Percentiles rank a stretch among this genome's conserved stretches.
These are phyloP conservation scores for Kodamaea nitidulidarum DNA, from an alignment of 805 yeast genomes.

Conservation along the genomic window DNA sequence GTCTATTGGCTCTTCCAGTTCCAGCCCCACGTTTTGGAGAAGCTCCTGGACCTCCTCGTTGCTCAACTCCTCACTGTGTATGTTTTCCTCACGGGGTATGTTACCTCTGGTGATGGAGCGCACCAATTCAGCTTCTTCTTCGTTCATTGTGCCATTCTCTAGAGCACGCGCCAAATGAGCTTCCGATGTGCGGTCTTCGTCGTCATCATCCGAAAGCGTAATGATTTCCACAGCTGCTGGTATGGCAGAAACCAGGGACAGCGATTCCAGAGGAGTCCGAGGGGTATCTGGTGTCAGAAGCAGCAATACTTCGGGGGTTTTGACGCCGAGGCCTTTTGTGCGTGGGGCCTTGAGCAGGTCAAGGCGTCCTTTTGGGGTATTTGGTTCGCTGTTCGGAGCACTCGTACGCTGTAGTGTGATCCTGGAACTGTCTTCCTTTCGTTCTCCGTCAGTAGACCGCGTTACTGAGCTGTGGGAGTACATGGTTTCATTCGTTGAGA, in stretches of 20 bases:
- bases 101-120: background rate
- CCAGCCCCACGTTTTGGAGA: background rate
- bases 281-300: constrained; percentile 6
- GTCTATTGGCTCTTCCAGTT: background rate
- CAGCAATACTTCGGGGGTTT: background rate
- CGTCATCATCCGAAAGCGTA: constrained; percentile 7
- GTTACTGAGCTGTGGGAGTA: background rate
- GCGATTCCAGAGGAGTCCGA: constrained; percentile 3
- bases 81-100: background rate
- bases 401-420: background rate
- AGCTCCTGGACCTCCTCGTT: background rate
- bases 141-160: constrained; percentile 1
- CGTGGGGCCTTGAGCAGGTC: constrained; percentile 5
- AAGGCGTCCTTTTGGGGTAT: constrained; percentile 1
- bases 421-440: background rate
- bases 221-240: constrained; percentile 4
- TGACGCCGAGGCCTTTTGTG: background rate
- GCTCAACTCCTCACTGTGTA: background rate
- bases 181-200: constrained; percentile 1
- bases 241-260: background rate
- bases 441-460: background rate
- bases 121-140: constrained; percentile 2
- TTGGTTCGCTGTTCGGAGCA: background rate
- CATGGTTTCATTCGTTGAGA: background rate
- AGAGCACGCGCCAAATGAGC: background rate